These are phyloP conservation scores for Mycena chlorophos DNA, from an alignment of 768 basidiomycete species.

Conservation along the genomic window DNA sequence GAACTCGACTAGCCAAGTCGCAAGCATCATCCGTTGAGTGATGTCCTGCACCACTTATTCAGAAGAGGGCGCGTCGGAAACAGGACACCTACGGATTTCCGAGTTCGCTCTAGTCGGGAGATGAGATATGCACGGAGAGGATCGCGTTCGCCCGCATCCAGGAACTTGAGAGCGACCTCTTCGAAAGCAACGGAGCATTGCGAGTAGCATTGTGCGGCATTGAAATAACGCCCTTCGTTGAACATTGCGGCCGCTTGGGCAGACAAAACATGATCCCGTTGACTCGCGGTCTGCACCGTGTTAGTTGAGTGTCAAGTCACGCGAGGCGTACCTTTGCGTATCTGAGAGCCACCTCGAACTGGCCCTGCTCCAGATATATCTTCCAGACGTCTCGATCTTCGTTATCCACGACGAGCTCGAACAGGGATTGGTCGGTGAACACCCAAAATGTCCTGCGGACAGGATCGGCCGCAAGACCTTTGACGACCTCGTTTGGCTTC, in stretches of 20 bases:
- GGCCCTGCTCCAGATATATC: conserved; percentile 76
- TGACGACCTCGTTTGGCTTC: conserved; percentile 74
- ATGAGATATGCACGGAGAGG: conserved; percentile 87
- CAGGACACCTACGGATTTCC: conserved; percentile 63
- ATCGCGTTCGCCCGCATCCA: conserved; percentile 89
- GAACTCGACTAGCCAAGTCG: conserved; percentile 97
- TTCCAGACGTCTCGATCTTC: conserved; percentile 96
- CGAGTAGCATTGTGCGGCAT: conserved; percentile 89
- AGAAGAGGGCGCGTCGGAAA: background rate
- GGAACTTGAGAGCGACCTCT: conserved; percentile 85
- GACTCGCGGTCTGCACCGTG: conserved; percentile 72
- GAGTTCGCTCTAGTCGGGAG: conserved; percentile 80
- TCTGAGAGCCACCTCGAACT: conserved; percentile 75
- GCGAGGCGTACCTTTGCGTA: conserved; percentile 68
- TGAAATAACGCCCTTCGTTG: conserved; percentile 77
- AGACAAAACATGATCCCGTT: conserved; percentile 80
- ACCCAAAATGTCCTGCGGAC: conserved; percentile 92
- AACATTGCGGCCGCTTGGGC: conserved; percentile 84
- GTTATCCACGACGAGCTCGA: conserved; percentile 81
- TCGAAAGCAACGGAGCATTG: conserved; percentile 88
- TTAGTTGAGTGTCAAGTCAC: background rate
- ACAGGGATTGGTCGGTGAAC: conserved; percentile 84
- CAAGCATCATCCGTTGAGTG: conserved; percentile 95
- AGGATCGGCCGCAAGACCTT: conserved; percentile 80
- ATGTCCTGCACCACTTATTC: conserved; percentile 56